These are phyloP conservation scores for Cornus kousa DNA, from an alignment of 148 eudicot genomes.

Conservation along the genomic window DNA sequence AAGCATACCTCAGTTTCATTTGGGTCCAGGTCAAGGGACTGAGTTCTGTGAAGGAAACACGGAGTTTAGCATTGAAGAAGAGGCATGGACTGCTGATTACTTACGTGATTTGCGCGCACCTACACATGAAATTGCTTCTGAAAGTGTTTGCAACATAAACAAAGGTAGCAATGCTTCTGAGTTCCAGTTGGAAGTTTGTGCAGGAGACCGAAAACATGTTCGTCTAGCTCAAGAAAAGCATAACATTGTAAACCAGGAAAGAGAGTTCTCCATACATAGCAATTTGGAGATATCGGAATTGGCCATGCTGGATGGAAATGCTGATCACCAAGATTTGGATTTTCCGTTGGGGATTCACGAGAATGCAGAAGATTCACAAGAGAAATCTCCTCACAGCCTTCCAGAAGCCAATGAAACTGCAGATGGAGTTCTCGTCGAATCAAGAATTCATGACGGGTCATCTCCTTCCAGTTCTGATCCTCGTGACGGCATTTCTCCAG, in stretches of 20 bases:
- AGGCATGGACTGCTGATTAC: slow-evolving; percentile 47
- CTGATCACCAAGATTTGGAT: slow-evolving; percentile 20
- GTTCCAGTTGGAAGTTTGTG: slow-evolving; percentile 8
- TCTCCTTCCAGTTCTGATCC: slow-evolving; percentile 22
- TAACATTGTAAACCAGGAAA: slow-evolving; percentile 14
- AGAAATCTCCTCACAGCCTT: slow-evolving; percentile 26
- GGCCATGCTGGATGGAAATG: slow-evolving; percentile 22
- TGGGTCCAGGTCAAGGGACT: slow-evolving; percentile 72
- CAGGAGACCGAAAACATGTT: slow-evolving; percentile 24
- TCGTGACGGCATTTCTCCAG: slow-evolving; percentile 6
- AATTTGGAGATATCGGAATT: slow-evolving; percentile 33
- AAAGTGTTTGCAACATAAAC: slow-evolving; percentile 12
- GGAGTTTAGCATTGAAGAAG: slow-evolving; percentile 43
- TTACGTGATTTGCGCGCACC: slow-evolving; percentile 41
- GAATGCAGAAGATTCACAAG: slow-evolving; percentile 28
- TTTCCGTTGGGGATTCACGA: slow-evolving; percentile 24
- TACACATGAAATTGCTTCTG: slow-evolving; percentile 22
- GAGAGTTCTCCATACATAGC: slow-evolving; percentile 20
- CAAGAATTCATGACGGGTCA: slow-evolving; percentile 20
- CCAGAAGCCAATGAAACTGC: slow-evolving; percentile 24
- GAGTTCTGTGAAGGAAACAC: slow-evolving; percentile 45
- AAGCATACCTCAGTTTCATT: slow-evolving; percentile 76
- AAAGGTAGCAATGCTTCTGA: slow-evolving; percentile 19
- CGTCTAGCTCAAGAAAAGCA: slow-evolving; percentile 31
- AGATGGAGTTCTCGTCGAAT: slow-evolving; percentile 19